A percentile compares a stretch with the other conserved stretches of the same genome.
Conservation (phyloP, 257 asterid genomes). For the Nyctanthes arbortristis region DNA sequence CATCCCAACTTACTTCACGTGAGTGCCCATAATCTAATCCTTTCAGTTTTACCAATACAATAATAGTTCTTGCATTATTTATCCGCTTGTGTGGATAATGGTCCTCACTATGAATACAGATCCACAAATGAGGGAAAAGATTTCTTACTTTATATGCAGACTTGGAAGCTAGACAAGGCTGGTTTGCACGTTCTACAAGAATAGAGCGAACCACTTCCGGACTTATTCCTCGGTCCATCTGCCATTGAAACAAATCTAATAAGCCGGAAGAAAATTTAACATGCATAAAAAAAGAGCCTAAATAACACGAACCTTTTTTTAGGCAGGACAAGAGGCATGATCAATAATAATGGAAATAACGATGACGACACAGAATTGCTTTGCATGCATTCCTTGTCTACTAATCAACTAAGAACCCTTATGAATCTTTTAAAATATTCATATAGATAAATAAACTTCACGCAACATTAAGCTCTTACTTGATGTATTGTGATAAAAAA, state of each 20-base stretch:
- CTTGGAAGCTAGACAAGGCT: conserved; percentile 75
- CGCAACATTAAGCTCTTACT: background rate
- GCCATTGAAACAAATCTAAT: conserved; percentile 33
- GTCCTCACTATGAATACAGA: conserved; percentile 11
- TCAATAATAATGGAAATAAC: background rate
- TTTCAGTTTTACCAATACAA: background rate
- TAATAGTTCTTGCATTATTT: background rate
- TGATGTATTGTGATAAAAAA: background rate
- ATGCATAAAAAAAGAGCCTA: no score
- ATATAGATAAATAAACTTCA: background rate
- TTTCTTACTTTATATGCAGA: conserved; percentile 67
- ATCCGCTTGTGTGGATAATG: background rate
- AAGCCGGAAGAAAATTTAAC: conserved; percentile 14
- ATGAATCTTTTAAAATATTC: background rate
- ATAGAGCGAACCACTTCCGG: conserved; percentile 92
- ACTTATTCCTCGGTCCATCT: conserved; percentile 79
- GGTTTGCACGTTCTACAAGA: conserved; percentile 82
- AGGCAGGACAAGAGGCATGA: background rate
- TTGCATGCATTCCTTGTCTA: background rate
- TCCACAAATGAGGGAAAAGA: conserved; percentile 6
- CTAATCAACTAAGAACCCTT: background rate
- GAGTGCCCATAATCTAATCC: conserved; percentile 3
- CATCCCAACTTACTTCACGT: background rate
- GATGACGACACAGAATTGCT: background rate
- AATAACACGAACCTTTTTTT: no score